Conservation (phyloP, 371 early-diverging fungal species). For the Mucor lusitanicus region DNA sequence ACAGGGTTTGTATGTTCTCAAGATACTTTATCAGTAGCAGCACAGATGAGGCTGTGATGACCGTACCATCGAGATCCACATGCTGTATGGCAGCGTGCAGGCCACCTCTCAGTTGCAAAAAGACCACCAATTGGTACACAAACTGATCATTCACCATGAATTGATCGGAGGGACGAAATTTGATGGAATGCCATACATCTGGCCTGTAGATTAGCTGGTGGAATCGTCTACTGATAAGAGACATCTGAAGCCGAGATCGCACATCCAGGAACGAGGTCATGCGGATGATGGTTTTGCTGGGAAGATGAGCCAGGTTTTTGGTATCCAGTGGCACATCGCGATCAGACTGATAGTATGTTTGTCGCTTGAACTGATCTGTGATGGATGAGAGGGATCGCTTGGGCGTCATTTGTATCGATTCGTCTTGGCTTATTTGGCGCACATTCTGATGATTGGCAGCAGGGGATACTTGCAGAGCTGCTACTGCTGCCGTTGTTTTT, state of each 20-base stretch:
- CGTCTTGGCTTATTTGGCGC: conserved; percentile 21
- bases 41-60: conserved; percentile 7
- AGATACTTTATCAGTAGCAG: conserved; percentile 15
- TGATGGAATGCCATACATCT: conserved; percentile 21
- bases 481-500: background rate
- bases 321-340: background rate
- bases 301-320: conserved; percentile 5
- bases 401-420: conserved; percentile 24
- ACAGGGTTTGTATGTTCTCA: conserved; percentile 15
- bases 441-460: conserved; percentile 8
- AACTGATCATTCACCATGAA: conserved; percentile 13
- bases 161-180: conserved; percentile 12
- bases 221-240: conserved; percentile 7
- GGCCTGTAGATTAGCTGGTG: conserved; percentile 17
- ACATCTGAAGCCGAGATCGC: conserved; percentile 23
- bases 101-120: conserved; percentile 5
- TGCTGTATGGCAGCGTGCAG: conserved; percentile 9
- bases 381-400: conserved; percentile 31
- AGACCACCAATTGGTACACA: conserved; percentile 10
- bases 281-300: background rate
- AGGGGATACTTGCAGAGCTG: background rate
- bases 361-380: conserved; percentile 22
- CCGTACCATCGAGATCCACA: conserved; percentile 8
- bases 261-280: conserved; percentile 22
- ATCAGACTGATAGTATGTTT: conserved; percentile 2